Evolutionary conservation across 2,329 filamentous ascomycete genomes (phyloP), one percentile per base, ranked within the genome.

Genomic region (Neonectria ditissima): DNA sequence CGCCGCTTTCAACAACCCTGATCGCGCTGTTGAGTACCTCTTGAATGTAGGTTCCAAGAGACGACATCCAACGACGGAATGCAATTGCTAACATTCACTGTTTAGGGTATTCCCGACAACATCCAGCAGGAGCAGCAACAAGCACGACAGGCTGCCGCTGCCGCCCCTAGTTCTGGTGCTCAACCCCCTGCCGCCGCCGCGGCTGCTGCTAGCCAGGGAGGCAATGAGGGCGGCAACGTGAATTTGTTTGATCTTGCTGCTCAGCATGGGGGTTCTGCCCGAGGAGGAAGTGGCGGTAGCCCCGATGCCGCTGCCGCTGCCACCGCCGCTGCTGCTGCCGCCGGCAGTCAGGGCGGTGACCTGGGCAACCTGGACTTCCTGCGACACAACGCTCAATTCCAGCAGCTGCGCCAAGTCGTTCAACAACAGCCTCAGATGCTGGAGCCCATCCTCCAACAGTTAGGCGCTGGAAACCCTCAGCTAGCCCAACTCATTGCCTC

Each of bases 361-460:
- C 82, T 92, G 26, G 91, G 91, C 26, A 97, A 94, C 75, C 88
- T 99, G 62, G 95, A 98, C 69, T 98, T 97, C 79, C 84, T 99
- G 59, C 91, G 96, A 75, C 93, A 94, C 80, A 98, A 98, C 79
- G 91, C 94, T 24, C 95, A 98, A 80, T 99, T 99, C 82, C 96
- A 98, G 82, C 96, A 99, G 81, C 88, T 99, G 64, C 92, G 96
- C 67, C 94, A 97, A 81, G 91, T 99, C 22, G 95, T 99, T 47
- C 96, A 99, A 81, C 94, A 97, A 79, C 93, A 98, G 78, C 96
- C 96, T 18, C 92, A 96, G 78, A 99, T 99, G 96, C 90, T 99
- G 22, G 96, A 99, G 83, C 95, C 96, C 7, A 98, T 99, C 71
- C 85, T 99, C 60, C 95, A 98, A 80, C 94, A 97, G 80, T 93